Evolutionary conservation across 495 filamentous ascomycete genomes (phyloP), one percentile per base, ranked within the genome.

Genomic region (Aspergillus indologenus): DNA sequence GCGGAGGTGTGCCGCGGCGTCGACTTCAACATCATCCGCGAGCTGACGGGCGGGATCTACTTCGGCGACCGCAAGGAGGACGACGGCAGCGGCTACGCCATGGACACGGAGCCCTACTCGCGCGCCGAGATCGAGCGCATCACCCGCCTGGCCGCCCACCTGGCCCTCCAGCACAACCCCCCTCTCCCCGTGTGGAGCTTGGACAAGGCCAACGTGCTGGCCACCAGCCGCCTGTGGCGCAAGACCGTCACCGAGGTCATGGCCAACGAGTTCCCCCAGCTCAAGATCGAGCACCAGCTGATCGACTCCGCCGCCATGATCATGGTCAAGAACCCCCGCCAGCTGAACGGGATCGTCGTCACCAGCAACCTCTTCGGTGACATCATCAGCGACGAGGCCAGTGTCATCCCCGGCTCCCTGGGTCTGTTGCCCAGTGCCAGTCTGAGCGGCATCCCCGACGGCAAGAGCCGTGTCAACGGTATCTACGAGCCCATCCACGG

Each of bases 401-500:
- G 89, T 70, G 94, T 96, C 26, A 98, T 98, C 51, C 91, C 93
- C 8, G 94, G 94, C 2, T 91, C 86, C 57, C 83, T 98, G 67
- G 94, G 94, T 5, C 73, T 98, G 64, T 77, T 96, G 69, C 94
- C 94, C 11, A 92, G 88, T 73, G 94, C 94, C 7, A 92, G 88
- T 72, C 76, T 98, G 71, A 88, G 85, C 51, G 91, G 89, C 20
- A 85, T 95, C 47, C 94, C 94, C 1, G 92, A 96, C 77, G 80
- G 80, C 14, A 77, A 79, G 71, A 71, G 67, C 55, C 71, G 71
- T 65, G 72, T 79, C 23, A 80, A 78, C 57, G 86, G 94, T 65
- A 96, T 98, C 66, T 98, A 97, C 70, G 94, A 98, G 81, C 95
- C 95, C 31, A 98, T 98, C 64, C 95, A 98, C 72, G 95, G 92